Base-by-base conservation (phyloP, 208 protist genomes). In the Wallacemonas sp. region DNA sequence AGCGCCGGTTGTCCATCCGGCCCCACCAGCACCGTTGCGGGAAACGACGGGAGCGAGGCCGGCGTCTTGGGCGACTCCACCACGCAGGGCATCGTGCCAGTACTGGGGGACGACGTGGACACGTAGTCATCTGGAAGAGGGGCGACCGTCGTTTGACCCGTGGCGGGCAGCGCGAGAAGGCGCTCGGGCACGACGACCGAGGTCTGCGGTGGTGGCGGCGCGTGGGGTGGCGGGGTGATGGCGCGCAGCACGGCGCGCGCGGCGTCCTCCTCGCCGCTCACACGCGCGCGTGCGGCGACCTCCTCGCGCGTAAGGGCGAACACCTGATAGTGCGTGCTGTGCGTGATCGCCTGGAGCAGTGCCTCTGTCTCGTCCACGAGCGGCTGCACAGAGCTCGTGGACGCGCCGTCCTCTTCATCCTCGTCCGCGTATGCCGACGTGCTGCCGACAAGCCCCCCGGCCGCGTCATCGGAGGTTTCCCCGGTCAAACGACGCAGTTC, bases 71-170 rank as follows among this genome's bases (percentile, higher is more conserved):
- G 57, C 10, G 57, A 64, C 38, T 64, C 57, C 42, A 64, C 57
- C 4, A 45, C 22, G 57, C 39, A 26, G 14, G 57, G 25, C 42
- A 49, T 64, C 11, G 16, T 20, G 36, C 36, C 36, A 14, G 14
- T 41, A 14, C 36, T 14, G 39, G 33, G 12, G 4, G 36, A 12
- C 23, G 57, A 49, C 14, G 14, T 4, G 3, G 57, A 49, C 11
- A 64, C 41, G 57, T 64, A 64, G 22, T 64, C 57, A 38, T 64
- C 57, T 3, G 57, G 57, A 5, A 64, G 57, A 3, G 57, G 57
- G 11, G 41, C 42, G 25, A 64, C 57, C 5, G 12, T 49, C 11
- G 42, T 64, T 11, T 23, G 16, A 10, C 52, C 52, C 12, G 31
- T 39, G 3, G 8, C 52, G 28, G 52, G 52, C 52, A 59, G 52